These are phyloP conservation scores for Ceratocystis huliohia DNA, from an alignment of 2,329 filamentous ascomycete species.

Conservation along the genomic window DNA sequence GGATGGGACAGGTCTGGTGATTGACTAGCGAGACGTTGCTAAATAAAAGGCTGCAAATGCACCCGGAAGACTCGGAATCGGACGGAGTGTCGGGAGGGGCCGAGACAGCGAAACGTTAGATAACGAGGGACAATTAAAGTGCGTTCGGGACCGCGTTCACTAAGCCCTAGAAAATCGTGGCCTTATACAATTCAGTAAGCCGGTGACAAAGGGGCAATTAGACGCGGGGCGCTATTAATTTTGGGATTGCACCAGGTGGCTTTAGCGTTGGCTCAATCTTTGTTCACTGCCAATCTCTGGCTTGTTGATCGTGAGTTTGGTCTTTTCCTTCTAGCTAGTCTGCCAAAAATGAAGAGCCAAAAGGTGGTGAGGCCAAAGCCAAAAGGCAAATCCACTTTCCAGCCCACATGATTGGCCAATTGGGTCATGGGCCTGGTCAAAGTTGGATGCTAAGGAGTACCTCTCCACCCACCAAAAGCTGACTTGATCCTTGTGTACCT, in stretches of 20 bases:
- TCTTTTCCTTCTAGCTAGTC: not conserved
- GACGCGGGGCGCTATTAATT: not conserved
- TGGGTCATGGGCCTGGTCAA: slow-evolving; percentile 16
- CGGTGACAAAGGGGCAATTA: not conserved
- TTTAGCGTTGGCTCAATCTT: not conserved
- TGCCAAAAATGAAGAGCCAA: not conserved
- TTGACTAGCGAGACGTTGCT: not conserved
- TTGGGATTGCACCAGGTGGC: not conserved
- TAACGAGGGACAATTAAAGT: slow-evolving; percentile 3
- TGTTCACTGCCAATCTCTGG: not conserved
- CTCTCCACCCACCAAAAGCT: slow-evolving; percentile 8
- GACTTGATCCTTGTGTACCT: slow-evolving; percentile 11
- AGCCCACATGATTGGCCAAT: slow-evolving; percentile 33
- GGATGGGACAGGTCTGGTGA: slow-evolving; percentile 24
- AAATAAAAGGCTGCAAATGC: not conserved
- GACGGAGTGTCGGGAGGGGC: not conserved
- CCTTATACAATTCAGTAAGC: not conserved
- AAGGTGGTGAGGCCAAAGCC: slow-evolving; percentile 22
- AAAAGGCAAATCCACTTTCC: slow-evolving; percentile 21
- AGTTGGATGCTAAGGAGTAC: slow-evolving; percentile 18
- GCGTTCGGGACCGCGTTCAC: not conserved
- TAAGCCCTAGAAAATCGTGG: not conserved
- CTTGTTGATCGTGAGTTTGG: not conserved
- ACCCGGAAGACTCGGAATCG: not conserved
- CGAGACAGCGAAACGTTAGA: too few relatives aligned